phyloP scores from a whole-genome alignment of 2,329 filamentous ascomycete species.

The Alternaria metachromatica region DNA sequence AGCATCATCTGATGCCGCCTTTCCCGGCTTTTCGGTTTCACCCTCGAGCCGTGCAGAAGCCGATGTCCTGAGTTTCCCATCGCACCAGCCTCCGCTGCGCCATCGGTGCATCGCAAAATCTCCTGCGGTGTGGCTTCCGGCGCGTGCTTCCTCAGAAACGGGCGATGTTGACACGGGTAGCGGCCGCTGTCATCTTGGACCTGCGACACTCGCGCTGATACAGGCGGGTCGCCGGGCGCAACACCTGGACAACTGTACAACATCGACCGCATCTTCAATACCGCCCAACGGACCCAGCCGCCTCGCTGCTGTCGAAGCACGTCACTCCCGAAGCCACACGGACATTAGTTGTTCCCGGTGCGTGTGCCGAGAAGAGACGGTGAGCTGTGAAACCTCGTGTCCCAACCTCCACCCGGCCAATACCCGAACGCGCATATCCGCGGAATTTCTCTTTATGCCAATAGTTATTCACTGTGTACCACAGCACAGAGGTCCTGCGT shows the following conservation, averaged over 20 bases:
- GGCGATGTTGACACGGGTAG: conserved; percentile 17
- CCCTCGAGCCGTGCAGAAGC: conserved; percentile 3
- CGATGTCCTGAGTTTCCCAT: conserved; percentile 17
- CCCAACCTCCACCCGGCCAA: conserved; percentile 13
- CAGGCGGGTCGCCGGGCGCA: conserved; percentile 11
- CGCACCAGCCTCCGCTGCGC: conserved; percentile 12
- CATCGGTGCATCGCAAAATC: neutral
- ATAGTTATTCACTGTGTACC: neutral
- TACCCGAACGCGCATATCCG: conserved; percentile 9
- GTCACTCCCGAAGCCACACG: conserved; percentile 20
- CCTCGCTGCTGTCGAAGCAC: conserved; percentile 6
- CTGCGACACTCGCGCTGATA: neutral
- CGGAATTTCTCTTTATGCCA: neutral
- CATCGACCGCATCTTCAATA: conserved; percentile 3
- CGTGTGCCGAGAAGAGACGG: conserved; percentile 25
- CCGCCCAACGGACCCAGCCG: conserved; percentile 3
- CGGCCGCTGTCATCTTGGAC: conserved; percentile 8
- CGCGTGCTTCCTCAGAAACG: conserved; percentile 2
- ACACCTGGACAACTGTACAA: conserved; percentile 8
- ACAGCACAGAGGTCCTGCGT: conserved; percentile 15
- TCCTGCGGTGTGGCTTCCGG: neutral
- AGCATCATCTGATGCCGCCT: conserved; percentile 11
- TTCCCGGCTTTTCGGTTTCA: conserved; percentile 27
- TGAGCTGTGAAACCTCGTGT: conserved; percentile 25
- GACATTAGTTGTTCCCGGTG: conserved; percentile 10